phyloP scores from a whole-genome alignment of 2,329 filamentous ascomycete genomes.

The Alternaria incomplexa region DNA sequence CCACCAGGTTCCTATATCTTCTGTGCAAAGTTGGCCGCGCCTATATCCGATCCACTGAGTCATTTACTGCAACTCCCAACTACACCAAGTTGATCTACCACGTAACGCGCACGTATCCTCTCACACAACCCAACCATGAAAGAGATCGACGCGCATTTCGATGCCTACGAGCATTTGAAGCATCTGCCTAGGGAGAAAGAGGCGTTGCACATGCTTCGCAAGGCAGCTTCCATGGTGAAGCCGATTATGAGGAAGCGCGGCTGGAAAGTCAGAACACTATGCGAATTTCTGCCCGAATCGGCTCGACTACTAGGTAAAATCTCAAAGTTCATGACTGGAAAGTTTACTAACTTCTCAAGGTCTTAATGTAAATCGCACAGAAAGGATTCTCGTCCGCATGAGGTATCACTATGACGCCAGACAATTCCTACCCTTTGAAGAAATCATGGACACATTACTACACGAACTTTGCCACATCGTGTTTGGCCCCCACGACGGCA shows the following conservation, averaged over 20 bases:
- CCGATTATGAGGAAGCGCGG: constrained; percentile 88
- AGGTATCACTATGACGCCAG: constrained; percentile 75
- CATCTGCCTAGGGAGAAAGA: constrained; percentile 53
- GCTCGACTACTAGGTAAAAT: constrained; percentile 71
- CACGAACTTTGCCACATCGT: constrained; percentile 92
- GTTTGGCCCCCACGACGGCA: constrained; percentile 79
- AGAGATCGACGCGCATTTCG: constrained; percentile 57
- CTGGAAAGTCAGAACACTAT: constrained; percentile 80
- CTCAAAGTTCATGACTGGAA: neutral
- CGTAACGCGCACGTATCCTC: neutral
- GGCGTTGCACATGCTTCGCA: constrained; percentile 69
- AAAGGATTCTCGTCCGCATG: constrained; percentile 81
- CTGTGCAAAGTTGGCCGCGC: neutral
- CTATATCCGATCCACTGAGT: neutral
- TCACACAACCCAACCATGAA: constrained; percentile 34
- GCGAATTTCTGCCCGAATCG: constrained; percentile 84
- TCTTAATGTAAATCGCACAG: constrained; percentile 77
- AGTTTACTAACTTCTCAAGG: constrained; percentile 49
- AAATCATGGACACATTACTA: constrained; percentile 87
- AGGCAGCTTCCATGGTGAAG: constrained; percentile 86
- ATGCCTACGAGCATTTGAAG: constrained; percentile 57
- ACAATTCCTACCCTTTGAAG: constrained; percentile 80
- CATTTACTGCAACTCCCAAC: neutral
- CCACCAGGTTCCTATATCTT: neutral
- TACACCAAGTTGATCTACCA: neutral